Conservation (phyloP, 2,329 filamentous ascomycete species). For the Chrysosphaeria jannelii region DNA sequence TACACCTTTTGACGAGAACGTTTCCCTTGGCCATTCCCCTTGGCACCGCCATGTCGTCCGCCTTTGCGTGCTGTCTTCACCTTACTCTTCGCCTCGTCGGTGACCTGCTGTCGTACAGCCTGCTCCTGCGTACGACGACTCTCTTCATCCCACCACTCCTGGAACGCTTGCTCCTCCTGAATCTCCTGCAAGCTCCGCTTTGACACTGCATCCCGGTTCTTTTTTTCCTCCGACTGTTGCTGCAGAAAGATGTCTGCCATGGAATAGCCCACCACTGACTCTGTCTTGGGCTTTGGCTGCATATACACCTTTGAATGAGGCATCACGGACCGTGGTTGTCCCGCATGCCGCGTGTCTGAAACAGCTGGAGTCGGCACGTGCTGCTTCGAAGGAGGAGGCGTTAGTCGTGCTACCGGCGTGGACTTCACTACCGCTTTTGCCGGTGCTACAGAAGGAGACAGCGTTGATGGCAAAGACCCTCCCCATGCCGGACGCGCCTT, state of each 20-base stretch:
- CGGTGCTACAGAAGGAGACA: neutral
- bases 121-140: constrained; percentile 39
- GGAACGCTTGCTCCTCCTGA: constrained; percentile 86
- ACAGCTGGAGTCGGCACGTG: constrained; percentile 19
- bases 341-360: constrained; percentile 30
- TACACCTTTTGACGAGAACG: too few relatives aligned
- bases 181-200: constrained; percentile 84
- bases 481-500: too few relatives aligned
- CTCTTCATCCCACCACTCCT: constrained; percentile 87
- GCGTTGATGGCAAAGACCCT: neutral
- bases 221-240: constrained; percentile 59
- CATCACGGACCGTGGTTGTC: constrained; percentile 19
- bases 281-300: constrained; percentile 23
- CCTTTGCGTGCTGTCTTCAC: too few relatives aligned
- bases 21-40: too few relatives aligned
- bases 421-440: neutral
- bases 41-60: too few relatives aligned
- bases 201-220: constrained; percentile 53
- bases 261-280: constrained; percentile 29
- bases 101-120: constrained; percentile 13
- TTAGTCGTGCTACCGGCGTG: neutral
- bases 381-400: constrained; percentile 6
- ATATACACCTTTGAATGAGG: constrained; percentile 33
- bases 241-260: constrained; percentile 73
- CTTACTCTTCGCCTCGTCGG: too few relatives aligned